These are phyloP conservation scores for Carex pumila DNA, from an alignment of 176 grass and related monocot species.

Conservation along the genomic window DNA sequence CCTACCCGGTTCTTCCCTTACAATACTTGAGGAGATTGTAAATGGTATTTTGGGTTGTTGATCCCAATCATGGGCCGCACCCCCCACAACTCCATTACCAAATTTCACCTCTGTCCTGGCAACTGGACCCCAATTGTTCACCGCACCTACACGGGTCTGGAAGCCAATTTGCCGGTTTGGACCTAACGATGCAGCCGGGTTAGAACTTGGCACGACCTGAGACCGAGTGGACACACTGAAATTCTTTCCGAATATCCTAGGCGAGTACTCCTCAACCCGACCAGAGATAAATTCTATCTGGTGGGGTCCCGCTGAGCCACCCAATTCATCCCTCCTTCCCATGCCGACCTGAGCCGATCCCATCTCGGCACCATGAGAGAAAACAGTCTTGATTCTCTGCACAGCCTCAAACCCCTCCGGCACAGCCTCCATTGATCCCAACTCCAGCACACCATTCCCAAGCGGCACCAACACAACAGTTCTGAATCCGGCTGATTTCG, in stretches of 20 bases:
- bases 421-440: constrained; percentile 48
- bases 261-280: neutral
- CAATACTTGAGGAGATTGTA: constrained; percentile 1
- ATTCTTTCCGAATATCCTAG: constrained; percentile 19
- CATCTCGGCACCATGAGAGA: constrained; percentile 5
- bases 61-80: neutral
- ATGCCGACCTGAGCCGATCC: neutral
- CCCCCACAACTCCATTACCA: neutral
- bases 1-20: neutral
- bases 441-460: constrained; percentile 58
- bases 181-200: neutral
- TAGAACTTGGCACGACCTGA: neutral
- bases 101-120: neutral
- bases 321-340: neutral
- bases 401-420: constrained; percentile 46
- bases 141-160: neutral
- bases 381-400: constrained; percentile 28
- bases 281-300: neutral
- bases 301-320: neutral
- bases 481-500: constrained; percentile 49
- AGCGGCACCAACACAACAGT: constrained; percentile 67
- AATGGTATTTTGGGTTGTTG: neutral
- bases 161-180: neutral
- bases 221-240: neutral
- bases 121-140: neutral